Evolutionary conservation across 1,284 basidiomycete genomes (phyloP), one percentile per base, ranked within the genome.

Genomic region (Austropuccinia psidii): DNA sequence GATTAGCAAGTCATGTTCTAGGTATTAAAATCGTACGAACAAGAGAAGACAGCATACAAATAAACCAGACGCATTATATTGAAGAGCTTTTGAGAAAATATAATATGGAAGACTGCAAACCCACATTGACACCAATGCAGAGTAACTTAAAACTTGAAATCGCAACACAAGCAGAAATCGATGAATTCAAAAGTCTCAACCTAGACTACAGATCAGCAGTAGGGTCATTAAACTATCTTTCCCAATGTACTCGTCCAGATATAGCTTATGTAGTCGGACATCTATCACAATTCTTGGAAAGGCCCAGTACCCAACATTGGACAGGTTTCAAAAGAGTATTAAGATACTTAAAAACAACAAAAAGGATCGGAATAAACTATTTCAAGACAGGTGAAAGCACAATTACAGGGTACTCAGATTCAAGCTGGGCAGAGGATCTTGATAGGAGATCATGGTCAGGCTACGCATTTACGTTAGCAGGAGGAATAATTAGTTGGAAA

Each of bases 171-270:
- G 67, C 58, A 50, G 67, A 70, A 39, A 11, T 17, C 24, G 41
- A 24, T 49, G 43, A 60, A 35, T 70, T 70, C 24, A 70, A 39
- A 21, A 35, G 8, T 37, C 19, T 5, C 17, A 55, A 33, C 11
- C 29, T 24, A 21, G 55, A 60, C 24, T 60, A 70, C 35, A 47
- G 67, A 58, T 27, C 67, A 60, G 67, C 55, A 50, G 60, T 70
- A 37, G 67, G 55, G 35, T 60, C 24, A 21, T 29, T 70, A 35
- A 70, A 60, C 27, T 60, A 70, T 41, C 43, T 70, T 9, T 58
- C 67, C 21, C 55, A 70, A 50, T 60, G 67, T 29, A 70, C 67
- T 33, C 58, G 67, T 27, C 67, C 67, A 49, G 67, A 70, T 60
- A 70, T 70, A n/a, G 50, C 54, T 17, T 70, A 70, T 45, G 39